Base-by-base conservation (phyloP, 1,284 basidiomycete genomes). In the Moesziomyces sp. region DNA sequence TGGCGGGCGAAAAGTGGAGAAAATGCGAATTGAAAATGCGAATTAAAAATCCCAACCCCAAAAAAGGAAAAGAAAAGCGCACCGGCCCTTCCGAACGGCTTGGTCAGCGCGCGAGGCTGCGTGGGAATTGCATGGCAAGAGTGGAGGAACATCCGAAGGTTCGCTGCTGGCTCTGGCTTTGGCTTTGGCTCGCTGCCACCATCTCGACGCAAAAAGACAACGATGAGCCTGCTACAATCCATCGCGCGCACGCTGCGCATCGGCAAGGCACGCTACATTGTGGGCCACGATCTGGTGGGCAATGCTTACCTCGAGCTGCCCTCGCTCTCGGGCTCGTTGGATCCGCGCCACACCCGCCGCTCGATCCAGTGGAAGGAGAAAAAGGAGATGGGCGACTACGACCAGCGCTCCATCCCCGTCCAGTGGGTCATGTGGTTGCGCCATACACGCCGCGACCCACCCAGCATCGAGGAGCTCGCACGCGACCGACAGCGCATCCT, bases 401-500 rank as follows among this genome's bases (percentile, higher is more conserved):
- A 81, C 46, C 81, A 79, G 42, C 56, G 65, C 24, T 67, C 69
- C 8, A 69, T 83, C 21, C 80, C 81, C 6, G 75, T 79, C 7
- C 81, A 83, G 54, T 83, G 81, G 81, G 69, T 73, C 28, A 78
- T 78, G 55, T 83, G 81, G 81, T 66, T 83, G 52, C 56, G 81
- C 10, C 81, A 83, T 42, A 83, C 81, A 4, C 50, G 81, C 1
- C 24, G 72, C 14, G 46, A 71, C 0, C 54, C 81, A 8, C 81
- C 81, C 0, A 57, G 58, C 7, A 74, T 83, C 21, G 68, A 81
- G 44, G 79, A 74, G 44, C 30, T 74, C 24, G 67, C 46, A 3
- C 26, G 42, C 1, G 72, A 74, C 44, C 45, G 49, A 1, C 21
- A 67, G 35, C 38, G 72, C 18, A 74, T 74, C 9, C 18, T 53